Evolutionary conservation across 2,329 filamentous ascomycete species (phyloP), one percentile per base, ranked within the genome.

Genomic region (Incumbomyces delicatus): DNA sequence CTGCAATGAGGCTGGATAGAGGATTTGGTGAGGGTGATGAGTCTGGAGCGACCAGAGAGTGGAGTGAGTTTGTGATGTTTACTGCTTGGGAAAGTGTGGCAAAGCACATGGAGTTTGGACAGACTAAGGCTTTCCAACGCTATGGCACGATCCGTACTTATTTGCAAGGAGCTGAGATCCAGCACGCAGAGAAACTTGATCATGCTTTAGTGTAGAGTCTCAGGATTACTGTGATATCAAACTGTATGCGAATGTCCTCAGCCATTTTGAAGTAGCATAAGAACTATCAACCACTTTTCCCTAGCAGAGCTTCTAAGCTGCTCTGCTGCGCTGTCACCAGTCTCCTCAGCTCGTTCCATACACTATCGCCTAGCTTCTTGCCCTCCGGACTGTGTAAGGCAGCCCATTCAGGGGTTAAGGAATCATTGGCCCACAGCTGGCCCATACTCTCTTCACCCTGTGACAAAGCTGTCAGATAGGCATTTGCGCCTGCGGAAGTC

Each of bases 371-470:
- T 14, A 67, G 60, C 34, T 58, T 50, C 27, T 60, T 60, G 0
- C 65, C 67, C 50, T 67, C 58, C 3, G 47, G 20, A 18, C 53
- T 58, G 6, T 47, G 38, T n/a, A 60, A 52, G 35, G 59, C 50
- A 18, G 54, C 36, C 34, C 49, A 37, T 34, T 60, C 66, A 62
- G 63, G 60, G 17, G 62, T 51, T 46, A 59, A 33, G 7, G 63
- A 60, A 30, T 69, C 67, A 16, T 65, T 63, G 36, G 63, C 63
- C 69, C 67, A 72, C 52, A 65, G 66, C 50, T 61, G 62, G 2
- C 70, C 69, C 46, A 71, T 64, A 7, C 62, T 64, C 38, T 72
- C 66, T 4, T 59, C 54, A 1, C 69, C 69, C 22, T 67, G 60
- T 27, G 64, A 55, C 5, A 66, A 66, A 1, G 64, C 69, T 41